Base-by-base conservation (phyloP, 208 protist species). In the Acanthamoeba lenticulata region DNA sequence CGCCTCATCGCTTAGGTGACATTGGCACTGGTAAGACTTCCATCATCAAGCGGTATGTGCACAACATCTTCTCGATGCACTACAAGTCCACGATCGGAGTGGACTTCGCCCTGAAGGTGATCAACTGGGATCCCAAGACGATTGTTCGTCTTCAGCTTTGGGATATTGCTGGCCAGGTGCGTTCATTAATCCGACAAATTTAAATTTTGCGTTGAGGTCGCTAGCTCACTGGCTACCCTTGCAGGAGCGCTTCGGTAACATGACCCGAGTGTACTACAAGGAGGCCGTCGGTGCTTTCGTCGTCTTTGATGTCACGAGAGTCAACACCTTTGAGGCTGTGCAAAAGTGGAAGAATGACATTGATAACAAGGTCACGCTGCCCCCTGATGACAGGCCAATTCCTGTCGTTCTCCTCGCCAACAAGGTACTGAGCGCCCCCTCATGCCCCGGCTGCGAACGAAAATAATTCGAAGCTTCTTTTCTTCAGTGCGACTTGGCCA, bases 251-350 rank as follows among this genome's bases (percentile, higher is more conserved):
- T 69, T 96, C 86, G 40, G 97, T 95, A 95, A 98, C 91, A 32
- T 89, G 96, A 45, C 94, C 96, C 36, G 52, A 1, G 52, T 77
- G 38, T 92, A 47, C 27, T 92, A 77, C 62, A 65, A 65, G 85
- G 97, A 97, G 89, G 97, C 97, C 13, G 97, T 97, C 36, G 97
- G 96, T n/a, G 97, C 97, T 2, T 91, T 98, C 40, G 94, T 98
- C 34, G 97, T 97, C 38, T 98, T 98, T 83, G 97, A 98, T 79
- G 95, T 97, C 3, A 97, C 96, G 7, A 93, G 96, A 9, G 29
- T 55, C 17, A 38, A 36, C n/a, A 97, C 97, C 27, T 97, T 97
- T 67, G 96, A 97, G 83, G 96, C 95, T 17, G 97, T 97, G 40
- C 55, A 92, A 7, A 97, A 97, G 83, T 98, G 97, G 97, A 98